These are phyloP conservation scores for Kodamaea jinghongensis DNA, from an alignment of 805 yeast genomes.

Conservation along the genomic window DNA sequence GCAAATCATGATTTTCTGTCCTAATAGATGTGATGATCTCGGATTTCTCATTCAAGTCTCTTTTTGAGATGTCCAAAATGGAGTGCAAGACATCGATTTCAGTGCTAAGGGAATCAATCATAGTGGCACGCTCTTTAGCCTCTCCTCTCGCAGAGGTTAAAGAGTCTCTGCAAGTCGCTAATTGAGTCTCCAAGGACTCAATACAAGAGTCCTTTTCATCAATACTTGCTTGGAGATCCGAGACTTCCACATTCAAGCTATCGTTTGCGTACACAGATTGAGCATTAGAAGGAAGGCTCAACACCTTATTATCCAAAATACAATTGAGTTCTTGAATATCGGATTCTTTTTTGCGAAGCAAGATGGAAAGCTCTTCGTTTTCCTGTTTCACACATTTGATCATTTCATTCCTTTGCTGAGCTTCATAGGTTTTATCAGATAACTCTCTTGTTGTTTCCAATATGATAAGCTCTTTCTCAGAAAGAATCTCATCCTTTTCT, in stretches of 20 bases:
- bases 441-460: conserved; percentile 11
- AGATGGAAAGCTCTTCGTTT: conserved; percentile 7
- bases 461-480: conserved; percentile 11
- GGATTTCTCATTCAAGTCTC: not conserved
- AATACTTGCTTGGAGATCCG: no score
- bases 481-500: conserved; percentile 7
- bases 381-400: conserved; percentile 1
- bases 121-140: not conserved
- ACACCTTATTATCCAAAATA: no score
- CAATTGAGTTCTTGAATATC: not conserved
- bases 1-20: no score
- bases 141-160: no score
- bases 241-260: no score
- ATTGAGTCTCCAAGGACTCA: no score
- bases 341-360: conserved; percentile 7
- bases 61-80: not conserved
- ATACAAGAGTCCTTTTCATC: no score
- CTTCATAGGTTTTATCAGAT: conserved; percentile 7
- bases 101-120: not conserved
- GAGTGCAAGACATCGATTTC: not conserved
- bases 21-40: no score
- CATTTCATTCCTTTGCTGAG: conserved; percentile 3
- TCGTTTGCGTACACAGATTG: no score
- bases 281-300: no score
- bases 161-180: no score